Conservation (phyloP, 2,329 filamentous ascomycete species). For the Pseudocercospora cruenta region DNA sequence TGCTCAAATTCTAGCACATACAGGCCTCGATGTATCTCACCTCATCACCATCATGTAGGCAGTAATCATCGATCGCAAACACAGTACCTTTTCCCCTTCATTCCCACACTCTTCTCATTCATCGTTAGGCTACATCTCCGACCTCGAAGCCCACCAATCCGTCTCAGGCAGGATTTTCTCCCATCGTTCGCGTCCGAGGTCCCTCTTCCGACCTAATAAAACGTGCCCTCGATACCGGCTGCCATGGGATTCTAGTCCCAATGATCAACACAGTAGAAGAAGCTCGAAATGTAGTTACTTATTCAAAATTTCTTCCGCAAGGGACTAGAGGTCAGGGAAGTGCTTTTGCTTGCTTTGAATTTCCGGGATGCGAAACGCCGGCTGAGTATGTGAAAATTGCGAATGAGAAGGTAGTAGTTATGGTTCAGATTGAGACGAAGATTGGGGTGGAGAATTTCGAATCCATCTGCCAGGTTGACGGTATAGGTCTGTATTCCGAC, state of each 20-base stretch:
- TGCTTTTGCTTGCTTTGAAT: constrained; percentile 60
- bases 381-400: constrained; percentile 55
- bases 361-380: constrained; percentile 47
- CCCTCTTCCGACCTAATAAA: constrained; percentile 63
- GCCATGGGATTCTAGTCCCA: constrained; percentile 57
- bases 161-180: constrained; percentile 49
- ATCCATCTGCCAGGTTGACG: constrained; percentile 55
- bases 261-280: constrained; percentile 42
- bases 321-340: constrained; percentile 58
- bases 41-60: not conserved
- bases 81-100: not conserved
- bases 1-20: constrained; percentile 61
- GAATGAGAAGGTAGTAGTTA: constrained; percentile 55
- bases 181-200: constrained; percentile 49
- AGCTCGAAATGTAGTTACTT: constrained; percentile 52
- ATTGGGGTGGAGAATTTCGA: constrained; percentile 46
- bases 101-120: not conserved
- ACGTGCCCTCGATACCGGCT: constrained; percentile 59
- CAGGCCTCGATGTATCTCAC: constrained; percentile 52
- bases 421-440: constrained; percentile 51
- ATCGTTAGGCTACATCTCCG: constrained; percentile 54
- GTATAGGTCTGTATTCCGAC: too few species aligned
- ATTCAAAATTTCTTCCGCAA: constrained; percentile 58
- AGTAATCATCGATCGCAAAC: not conserved
- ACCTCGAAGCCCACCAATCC: constrained; percentile 58